Base-by-base conservation (phyloP, 2,329 filamentous ascomycete genomes). In the Colletotrichum sp. region DNA sequence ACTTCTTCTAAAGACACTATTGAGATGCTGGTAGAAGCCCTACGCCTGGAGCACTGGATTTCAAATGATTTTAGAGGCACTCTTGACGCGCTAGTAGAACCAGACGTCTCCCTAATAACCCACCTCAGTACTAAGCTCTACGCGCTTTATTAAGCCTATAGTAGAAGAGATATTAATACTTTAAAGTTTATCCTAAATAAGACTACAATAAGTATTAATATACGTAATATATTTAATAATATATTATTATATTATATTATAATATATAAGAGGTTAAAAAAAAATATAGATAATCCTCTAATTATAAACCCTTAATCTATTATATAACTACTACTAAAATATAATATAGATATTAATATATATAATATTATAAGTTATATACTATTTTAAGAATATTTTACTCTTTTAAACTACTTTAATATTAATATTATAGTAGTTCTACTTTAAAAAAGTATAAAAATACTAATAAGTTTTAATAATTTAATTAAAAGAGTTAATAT, bases 11-110 rank as follows among this genome's bases (percentile, higher is more conserved):
- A 21, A 48, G 43, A 48, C 18, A 3, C 2, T 21, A 0, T 48
- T n/a, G 10, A 48, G 10, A 48, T 21, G n/a, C 43, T 48, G 2
- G 9, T 21, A 13, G 43, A 21, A 43, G 36, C 36, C 16, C 15
- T 16, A 15, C 15, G 34, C 34, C 15, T 36, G 38, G 38, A 43
- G 5, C 0, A n/a, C 38, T 43, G 38, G 38, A 0, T 6, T 43
- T 10, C 38, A 43, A 18, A 5, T 18, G 0, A 38, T 18, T 18
- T 2, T 1, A 9, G 0, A 43, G 36, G 3, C 16, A 43, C 15
- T 36, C 1, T 36, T 36, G 34, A 16, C 16, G 3, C 12, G 18
- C 38, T 12, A 18, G 3, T n/a, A n/a, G 38, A 12, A 0, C 2
- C 38, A 7, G 6, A 48, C 38, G 9, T 12, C 0, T 48, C 18